phyloP scores from a whole-genome alignment of 352 stramenopile genomes.

The Phytophthora melonis region DNA sequence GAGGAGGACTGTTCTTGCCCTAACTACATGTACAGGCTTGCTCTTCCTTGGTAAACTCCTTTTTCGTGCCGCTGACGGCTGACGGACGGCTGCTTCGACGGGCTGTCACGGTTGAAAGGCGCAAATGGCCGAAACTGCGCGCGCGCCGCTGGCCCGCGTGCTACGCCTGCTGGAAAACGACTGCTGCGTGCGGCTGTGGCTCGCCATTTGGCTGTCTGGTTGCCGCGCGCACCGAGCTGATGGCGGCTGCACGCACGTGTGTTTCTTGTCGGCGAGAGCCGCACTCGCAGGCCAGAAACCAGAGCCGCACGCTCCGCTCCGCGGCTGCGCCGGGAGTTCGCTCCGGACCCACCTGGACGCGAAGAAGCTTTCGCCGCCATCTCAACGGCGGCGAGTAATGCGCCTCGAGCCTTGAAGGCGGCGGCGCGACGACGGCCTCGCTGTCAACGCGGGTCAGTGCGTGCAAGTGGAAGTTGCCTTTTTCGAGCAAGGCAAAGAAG shows the following conservation, averaged over 20 bases:
- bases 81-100: not conserved
- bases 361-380: constrained; percentile 28
- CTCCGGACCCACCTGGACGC: constrained; percentile 22
- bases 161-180: constrained; percentile 9
- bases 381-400: constrained; percentile 20
- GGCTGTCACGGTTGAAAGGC: constrained; percentile 6
- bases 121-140: constrained; percentile 12
- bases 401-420: constrained; percentile 15
- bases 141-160: constrained; percentile 1
- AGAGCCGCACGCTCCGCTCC: constrained; percentile 19
- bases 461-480: constrained; percentile 20
- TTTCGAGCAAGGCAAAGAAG: constrained; percentile 13
- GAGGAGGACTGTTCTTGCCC: not conserved
- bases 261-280: constrained; percentile 31
- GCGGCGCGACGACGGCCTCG: constrained; percentile 2
- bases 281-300: constrained; percentile 28
- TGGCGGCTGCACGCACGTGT: constrained; percentile 14
- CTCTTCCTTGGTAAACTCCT: not conserved
- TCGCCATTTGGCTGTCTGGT: constrained; percentile 21
- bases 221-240: constrained; percentile 22
- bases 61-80: not conserved
- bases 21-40: too few species aligned
- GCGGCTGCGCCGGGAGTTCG: constrained; percentile 16
- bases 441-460: constrained; percentile 8
- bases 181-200: not conserved